These are phyloP conservation scores for Evansstolkia leycettana DNA, from an alignment of 495 filamentous ascomycete genomes.

Conservation along the genomic window DNA sequence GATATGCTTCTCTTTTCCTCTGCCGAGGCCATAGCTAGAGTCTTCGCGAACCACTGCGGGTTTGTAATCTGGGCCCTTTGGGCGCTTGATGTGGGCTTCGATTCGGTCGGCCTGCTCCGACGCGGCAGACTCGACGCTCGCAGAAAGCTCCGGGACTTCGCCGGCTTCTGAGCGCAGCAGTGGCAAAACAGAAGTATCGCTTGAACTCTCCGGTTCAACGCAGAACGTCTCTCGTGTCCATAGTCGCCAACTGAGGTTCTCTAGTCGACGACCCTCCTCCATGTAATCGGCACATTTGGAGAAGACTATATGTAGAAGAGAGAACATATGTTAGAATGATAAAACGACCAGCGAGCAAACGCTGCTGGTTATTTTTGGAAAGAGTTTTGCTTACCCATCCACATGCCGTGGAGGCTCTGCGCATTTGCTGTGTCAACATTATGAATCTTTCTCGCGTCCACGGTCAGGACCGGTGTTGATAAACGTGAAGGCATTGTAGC, in stretches of 20 bases:
- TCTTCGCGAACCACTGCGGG: conserved; percentile 37
- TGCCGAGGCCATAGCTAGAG: conserved; percentile 40
- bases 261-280: conserved; percentile 81
- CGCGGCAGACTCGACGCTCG: conserved; percentile 72
- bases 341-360: conserved; percentile 17
- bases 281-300: conserved; percentile 90
- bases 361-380: too few relatives aligned
- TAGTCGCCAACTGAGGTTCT: conserved; percentile 91
- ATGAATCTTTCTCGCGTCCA: conserved; percentile 78
- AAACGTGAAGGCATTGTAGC: conserved; percentile 46
- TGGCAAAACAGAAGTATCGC: conserved; percentile 28
- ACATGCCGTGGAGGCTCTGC: conserved; percentile 93
- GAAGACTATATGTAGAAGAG: conserved; percentile 50
- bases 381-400: conserved; percentile 57
- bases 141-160: conserved; percentile 79
- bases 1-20: conserved; percentile 78
- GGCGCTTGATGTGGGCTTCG: conserved; percentile 48
- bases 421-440: conserved; percentile 88
- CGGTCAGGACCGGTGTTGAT: conserved; percentile 63
- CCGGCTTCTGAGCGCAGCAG: conserved; percentile 30
- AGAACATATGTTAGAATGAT: conserved; percentile 6
- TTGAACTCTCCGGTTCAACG: conserved; percentile 56
- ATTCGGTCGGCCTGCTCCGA: conserved; percentile 64
- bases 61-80: conserved; percentile 29
- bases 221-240: conserved; percentile 97